Conservation (phyloP, 164 flowering plant genomes). For the Santalum album region DNA sequence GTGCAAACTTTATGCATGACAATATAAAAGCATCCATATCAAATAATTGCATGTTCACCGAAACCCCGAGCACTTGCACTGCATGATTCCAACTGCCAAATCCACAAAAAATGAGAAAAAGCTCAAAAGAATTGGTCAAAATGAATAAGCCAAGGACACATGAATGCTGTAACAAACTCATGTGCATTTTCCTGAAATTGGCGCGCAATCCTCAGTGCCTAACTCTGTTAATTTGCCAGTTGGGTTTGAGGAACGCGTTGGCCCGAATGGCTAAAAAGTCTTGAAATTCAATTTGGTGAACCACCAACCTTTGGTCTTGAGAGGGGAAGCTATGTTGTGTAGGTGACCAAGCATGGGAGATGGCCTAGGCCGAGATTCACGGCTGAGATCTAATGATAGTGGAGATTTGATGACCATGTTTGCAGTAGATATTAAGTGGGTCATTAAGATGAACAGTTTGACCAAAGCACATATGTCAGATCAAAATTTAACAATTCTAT, state of each 20-base stretch:
- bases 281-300: conserved; percentile 3
- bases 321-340: neutral
- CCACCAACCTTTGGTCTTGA: conserved; percentile 1
- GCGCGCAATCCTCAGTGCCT: neutral
- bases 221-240: conserved; percentile 1
- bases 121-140: neutral
- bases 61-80: conserved; percentile 9
- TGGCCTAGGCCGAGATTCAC: neutral
- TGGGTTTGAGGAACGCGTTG: neutral
- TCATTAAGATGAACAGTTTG: too few species aligned
- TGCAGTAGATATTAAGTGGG: too few species aligned
- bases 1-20: conserved; percentile 11
- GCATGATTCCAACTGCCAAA: conserved; percentile 15
- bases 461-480: too few species aligned
- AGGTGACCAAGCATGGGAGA: neutral
- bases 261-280: neutral
- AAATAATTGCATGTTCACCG: conserved; percentile 22
- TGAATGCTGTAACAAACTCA: neutral
- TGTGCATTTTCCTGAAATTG: neutral
- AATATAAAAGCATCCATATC: conserved; percentile 7
- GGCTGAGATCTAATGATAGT: too few species aligned
- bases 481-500: too few species aligned
- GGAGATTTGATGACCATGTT: too few species aligned
- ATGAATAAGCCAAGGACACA: neutral
- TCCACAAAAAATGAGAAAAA: neutral